Conservation (phyloP, 768 basidiomycete genomes). For the Lactarius vividus region DNA sequence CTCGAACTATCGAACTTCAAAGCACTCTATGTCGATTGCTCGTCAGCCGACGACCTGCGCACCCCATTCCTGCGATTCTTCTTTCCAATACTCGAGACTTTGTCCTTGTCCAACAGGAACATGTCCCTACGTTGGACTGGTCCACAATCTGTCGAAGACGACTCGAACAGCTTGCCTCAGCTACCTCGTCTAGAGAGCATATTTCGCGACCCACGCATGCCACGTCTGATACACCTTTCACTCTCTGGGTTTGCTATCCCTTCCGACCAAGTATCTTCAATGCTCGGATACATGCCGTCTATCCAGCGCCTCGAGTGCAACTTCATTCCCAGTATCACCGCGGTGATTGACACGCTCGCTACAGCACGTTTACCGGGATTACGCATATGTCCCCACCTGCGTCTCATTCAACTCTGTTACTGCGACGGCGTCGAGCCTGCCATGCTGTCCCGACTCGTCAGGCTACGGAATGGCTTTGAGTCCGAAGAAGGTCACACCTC, state of each 20-base stretch:
- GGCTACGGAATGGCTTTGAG: conserved; percentile 19
- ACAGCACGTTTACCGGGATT: conserved; percentile 1
- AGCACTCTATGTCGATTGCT: conserved; percentile 15
- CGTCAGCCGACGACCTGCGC: conserved; percentile 19
- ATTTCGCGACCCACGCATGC: conserved; percentile 27
- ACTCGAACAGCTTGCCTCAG: background rate
- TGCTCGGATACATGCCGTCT: conserved; percentile 24
- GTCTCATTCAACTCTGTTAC: conserved; percentile 22
- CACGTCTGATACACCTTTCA: conserved; percentile 17
- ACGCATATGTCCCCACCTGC: conserved; percentile 15
- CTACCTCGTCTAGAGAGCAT: conserved; percentile 23
- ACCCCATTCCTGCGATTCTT: conserved; percentile 22
- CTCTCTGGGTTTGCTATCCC: conserved; percentile 20
- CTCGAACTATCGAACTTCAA: conserved; percentile 19
- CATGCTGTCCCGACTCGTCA: conserved; percentile 13
- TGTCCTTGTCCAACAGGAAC: conserved; percentile 22
- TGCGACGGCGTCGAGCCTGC: conserved; percentile 15
- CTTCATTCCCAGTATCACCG: conserved; percentile 14
- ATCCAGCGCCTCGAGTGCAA: conserved; percentile 26
- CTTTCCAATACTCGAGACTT: conserved; percentile 23
- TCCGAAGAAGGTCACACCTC: background rate
- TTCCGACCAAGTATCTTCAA: conserved; percentile 14
- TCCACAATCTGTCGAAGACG: background rate
- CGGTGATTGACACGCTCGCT: conserved; percentile 17
- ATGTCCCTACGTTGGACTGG: background rate